Base-by-base conservation (phyloP, 2,329 filamentous ascomycete genomes). In the Stylonectria norvegica region DNA sequence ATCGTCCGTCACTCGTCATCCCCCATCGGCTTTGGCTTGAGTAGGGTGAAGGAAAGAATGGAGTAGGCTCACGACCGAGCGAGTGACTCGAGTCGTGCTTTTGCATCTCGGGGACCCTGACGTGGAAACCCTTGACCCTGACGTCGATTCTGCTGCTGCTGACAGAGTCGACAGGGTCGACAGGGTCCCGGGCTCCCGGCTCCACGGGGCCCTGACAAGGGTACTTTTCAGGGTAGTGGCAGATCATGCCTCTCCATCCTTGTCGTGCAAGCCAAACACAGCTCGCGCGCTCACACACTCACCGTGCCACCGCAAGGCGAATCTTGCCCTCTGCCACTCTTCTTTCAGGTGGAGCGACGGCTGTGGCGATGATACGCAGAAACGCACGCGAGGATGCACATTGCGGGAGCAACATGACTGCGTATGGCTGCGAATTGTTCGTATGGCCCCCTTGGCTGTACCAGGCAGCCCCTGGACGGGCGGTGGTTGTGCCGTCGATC, bases 301-400 rank as follows among this genome's bases (percentile, higher is more conserved):
- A n/a, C 30, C 30, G 30, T n/a, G n/a, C n/a, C n/a, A n/a, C n/a
- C 5, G 15, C 7, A 16, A 16, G 15, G 16, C 5, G 7, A 7
- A 19, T 7, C 8, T 7, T 25, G 22, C 22, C 22, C 12, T 7
- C 30, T 7, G 5, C n/a, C n/a, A 9, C 8, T 32, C 27, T 30
- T 44, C 37, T 37, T 32, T 40, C 38, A 36, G 44, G 45, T 54
- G 36, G 48, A 49, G 36, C 36, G 18, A 43, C 32, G 38, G 35
- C 32, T n/a, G 30, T 5, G 30, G 38, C 44, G 40, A 56, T 55
- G 53, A 48, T 47, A 55, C 41, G 49, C 53, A 55, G 52, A 42
- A 49, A 36, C 44, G 48, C 42, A 50, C 39, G 38, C 44, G 17
- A 20, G 27, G 35, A 43, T 23, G 27, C 41, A 43, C 22, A 10